Evolutionary conservation across 1,284 basidiomycete genomes (phyloP).

Genomic region (Ganoderma lucidum): DNA sequence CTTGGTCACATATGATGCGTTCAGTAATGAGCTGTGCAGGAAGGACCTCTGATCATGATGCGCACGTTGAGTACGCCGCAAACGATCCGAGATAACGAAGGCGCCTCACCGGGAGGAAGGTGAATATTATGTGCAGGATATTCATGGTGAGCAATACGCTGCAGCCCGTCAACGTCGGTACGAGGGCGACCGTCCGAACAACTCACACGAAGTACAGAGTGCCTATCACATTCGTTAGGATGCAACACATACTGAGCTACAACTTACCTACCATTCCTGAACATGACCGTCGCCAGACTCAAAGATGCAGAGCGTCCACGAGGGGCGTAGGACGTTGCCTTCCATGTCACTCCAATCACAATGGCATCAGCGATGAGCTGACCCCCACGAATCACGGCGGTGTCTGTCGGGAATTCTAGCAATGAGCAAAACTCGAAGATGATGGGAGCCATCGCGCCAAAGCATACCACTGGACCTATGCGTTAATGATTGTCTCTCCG

Average conservation of each 20-base stretch:
- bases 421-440: too few species aligned
- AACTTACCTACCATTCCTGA: background rate
- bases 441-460: too few species aligned
- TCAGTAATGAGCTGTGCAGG: background rate
- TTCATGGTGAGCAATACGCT: background rate
- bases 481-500: background rate
- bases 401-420: background rate
- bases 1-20: conserved; percentile 1
- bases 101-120: background rate
- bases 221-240: background rate
- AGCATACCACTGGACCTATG: background rate
- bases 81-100: too few species aligned
- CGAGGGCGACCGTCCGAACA: background rate
- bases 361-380: conserved; percentile 5
- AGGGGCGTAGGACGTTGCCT: background rate
- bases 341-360: conserved; percentile 4
- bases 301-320: background rate
- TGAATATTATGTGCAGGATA: background rate
- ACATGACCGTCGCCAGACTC: background rate
- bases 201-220: background rate
- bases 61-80: background rate
- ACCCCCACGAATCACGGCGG: background rate
- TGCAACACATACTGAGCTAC: background rate
- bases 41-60: background rate
- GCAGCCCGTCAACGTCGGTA: background rate